A percentile compares a stretch with the other conserved stretches of the same genome.
phyloP scores from a whole-genome alignment of 768 basidiomycete species.

The Sarcomyxa edulis region DNA sequence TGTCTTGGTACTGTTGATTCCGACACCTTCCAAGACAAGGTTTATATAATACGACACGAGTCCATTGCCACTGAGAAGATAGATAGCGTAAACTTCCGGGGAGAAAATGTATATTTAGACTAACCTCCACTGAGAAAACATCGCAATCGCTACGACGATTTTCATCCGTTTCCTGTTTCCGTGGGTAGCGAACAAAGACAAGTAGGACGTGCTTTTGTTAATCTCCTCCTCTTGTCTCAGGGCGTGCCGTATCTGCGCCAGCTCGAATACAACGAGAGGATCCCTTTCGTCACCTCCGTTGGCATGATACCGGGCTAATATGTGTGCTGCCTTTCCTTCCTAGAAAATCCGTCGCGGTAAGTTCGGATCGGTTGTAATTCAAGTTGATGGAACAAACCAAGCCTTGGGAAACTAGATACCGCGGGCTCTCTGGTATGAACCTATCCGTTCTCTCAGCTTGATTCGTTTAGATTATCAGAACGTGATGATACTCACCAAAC shows the following conservation, averaged over 20 bases:
- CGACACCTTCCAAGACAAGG: constrained; percentile 59
- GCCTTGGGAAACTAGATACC: constrained; percentile 61
- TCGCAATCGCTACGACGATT: constrained; percentile 59
- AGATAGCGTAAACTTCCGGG: constrained; percentile 1
- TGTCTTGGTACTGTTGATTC: constrained; percentile 45
- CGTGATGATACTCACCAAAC: constrained; percentile 51
- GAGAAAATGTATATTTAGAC: constrained; percentile 5
- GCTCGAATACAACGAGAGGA: constrained; percentile 50
- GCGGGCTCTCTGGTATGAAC: constrained; percentile 66
- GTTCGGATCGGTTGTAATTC: not conserved
- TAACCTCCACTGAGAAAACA: constrained; percentile 75
- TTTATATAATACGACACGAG: constrained; percentile 74
- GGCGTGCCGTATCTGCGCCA: constrained; percentile 69
- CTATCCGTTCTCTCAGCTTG: constrained; percentile 20
- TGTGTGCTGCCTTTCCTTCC: constrained; percentile 52
- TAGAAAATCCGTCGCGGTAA: constrained; percentile 12
- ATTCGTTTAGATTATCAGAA: not conserved
- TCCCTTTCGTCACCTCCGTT: constrained; percentile 53
- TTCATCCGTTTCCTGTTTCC: constrained; percentile 69
- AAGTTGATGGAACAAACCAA: constrained; percentile 27
- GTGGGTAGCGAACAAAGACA: constrained; percentile 49
- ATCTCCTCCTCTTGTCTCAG: constrained; percentile 57
- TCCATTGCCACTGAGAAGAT: constrained; percentile 49
- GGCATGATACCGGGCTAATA: constrained; percentile 73
- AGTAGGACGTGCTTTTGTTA: constrained; percentile 41